Evolutionary conservation across 371 early-diverging fungal genomes (phyloP), one percentile per base, ranked within the genome.

Genomic region (Apophysomyces elegans): DNA sequence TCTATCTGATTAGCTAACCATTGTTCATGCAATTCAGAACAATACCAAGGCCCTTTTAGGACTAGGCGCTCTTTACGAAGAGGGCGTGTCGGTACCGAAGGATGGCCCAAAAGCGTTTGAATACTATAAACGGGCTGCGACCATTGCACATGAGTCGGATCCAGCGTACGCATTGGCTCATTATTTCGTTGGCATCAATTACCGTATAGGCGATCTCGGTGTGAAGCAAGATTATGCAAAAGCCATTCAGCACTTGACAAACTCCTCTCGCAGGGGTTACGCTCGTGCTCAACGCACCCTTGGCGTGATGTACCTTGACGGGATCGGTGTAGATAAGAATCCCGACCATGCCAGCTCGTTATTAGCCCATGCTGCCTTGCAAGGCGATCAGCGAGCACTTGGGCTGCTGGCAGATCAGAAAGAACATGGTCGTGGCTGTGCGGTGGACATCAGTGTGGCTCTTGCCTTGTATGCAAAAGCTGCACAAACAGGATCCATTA

Each of bases 221-320:
- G 59, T 69, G 9, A 32, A 41, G 14, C 66, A 64, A 35, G 64
- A 79, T 58, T 13, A 50, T 9, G 12, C 41, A 26, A 16, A 60
- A 12, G 81, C 81, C 6, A 16, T 73, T 9, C 35, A 59, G 1
- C 73, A 74, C 56, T 71, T 75, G 13, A 37, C 63, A 35, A 58
- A 50, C 43, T 65, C 77, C 13, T 69, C 77, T 26, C 58, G 73
- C 13, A 32, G 43, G 44, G 72, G 69, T 11, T 66, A 72, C 67
- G 56, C 66, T n/a, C 69, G 63, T 36, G 79, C 77, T 1, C 75
- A 77, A 63, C 69, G 69, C 14, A 60, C 66, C 16, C 68, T 81
- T 5, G 81, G 75, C 0, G 39, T 71, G 21, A 74, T 76, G 75
- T 81, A 77, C 65, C 68, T 66, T 37, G 65, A 76, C 56, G 72